phyloP scores from a whole-genome alignment of 495 filamentous ascomycete species.

The Penicillium maclennaniae region DNA sequence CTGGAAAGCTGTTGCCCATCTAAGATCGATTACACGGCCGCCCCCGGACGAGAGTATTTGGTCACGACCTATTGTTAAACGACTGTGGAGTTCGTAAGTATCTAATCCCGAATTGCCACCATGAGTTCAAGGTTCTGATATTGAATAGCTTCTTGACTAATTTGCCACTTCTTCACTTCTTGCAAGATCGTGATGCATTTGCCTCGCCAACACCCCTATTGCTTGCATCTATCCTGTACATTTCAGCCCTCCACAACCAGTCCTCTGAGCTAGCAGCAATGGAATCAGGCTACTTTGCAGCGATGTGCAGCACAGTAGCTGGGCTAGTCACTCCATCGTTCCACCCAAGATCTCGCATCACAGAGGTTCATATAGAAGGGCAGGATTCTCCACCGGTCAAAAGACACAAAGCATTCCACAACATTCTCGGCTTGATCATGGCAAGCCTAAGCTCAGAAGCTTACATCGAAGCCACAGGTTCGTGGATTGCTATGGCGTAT shows the following conservation, averaged over 20 bases:
- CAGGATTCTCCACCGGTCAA: not conserved
- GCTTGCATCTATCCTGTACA: conserved; percentile 39
- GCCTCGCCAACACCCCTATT: conserved; percentile 33
- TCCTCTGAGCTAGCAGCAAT: conserved; percentile 25
- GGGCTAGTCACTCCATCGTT: conserved; percentile 24
- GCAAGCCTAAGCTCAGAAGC: conserved; percentile 39
- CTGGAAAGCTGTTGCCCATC: conserved; percentile 27
- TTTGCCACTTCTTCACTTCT: conserved; percentile 38
- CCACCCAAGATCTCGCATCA: not conserved
- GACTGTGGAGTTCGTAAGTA: conserved; percentile 36
- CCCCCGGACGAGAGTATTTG: conserved; percentile 28
- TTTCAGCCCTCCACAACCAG: conserved; percentile 33
- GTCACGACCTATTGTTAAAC: conserved; percentile 28
- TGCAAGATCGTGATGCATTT: conserved; percentile 32
- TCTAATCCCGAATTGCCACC: not conserved
- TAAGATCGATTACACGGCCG: conserved; percentile 27
- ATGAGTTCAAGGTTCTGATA: not conserved
- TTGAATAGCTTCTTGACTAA: conserved; percentile 31
- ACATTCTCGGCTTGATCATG: conserved; percentile 41
- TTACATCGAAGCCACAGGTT: conserved; percentile 32
- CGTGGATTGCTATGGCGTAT: conserved; percentile 42
- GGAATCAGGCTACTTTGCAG: conserved; percentile 30
- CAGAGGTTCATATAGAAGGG: not conserved
- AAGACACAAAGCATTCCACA: conserved; percentile 23
- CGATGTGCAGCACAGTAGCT: conserved; percentile 34